Evolutionary conservation across 768 basidiomycete species (phyloP).

Genomic region (Trametes coccinea): DNA sequence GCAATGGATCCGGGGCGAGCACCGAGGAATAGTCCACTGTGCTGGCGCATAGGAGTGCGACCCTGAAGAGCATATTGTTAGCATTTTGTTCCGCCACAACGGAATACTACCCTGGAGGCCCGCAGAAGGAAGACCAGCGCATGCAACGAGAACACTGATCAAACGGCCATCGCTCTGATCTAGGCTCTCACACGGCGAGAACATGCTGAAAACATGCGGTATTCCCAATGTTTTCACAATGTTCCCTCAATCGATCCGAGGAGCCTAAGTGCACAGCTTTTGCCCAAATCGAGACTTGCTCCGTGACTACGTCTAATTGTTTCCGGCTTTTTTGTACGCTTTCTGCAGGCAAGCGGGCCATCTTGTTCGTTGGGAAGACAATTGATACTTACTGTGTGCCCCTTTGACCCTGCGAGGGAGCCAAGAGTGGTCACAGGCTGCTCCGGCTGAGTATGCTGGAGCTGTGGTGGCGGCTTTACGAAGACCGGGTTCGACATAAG

Average conservation of each 20-base stretch:
- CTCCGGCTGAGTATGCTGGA: constrained; percentile 2
- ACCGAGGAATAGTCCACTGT: constrained; percentile 18
- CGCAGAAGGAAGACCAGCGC: no score
- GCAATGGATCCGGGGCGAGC: constrained; percentile 10
- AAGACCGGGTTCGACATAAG: constrained; percentile 70
- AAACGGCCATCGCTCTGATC: no score
- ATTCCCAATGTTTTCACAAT: neutral
- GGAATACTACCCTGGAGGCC: no score
- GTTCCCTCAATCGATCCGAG: neutral
- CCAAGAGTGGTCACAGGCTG: constrained; percentile 28
- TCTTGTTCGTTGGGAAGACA: neutral
- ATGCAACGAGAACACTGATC: no score
- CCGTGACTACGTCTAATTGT: neutral
- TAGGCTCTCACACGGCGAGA: neutral
- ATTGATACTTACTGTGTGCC: constrained; percentile 11
- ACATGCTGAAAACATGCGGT: constrained; percentile 1
- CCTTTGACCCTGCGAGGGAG: constrained; percentile 26
- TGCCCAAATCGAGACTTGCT: neutral
- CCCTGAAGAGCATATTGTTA: constrained; percentile 11
- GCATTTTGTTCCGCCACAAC: neutral
- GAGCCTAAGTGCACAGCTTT: neutral
- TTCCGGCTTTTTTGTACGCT: neutral
- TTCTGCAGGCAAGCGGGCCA: neutral
- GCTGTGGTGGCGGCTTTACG: constrained; percentile 55
- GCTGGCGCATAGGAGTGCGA: constrained; percentile 21